Conservation (phyloP, 2,329 filamentous ascomycete species). For the Magnaporthiopsis poae region DNA sequence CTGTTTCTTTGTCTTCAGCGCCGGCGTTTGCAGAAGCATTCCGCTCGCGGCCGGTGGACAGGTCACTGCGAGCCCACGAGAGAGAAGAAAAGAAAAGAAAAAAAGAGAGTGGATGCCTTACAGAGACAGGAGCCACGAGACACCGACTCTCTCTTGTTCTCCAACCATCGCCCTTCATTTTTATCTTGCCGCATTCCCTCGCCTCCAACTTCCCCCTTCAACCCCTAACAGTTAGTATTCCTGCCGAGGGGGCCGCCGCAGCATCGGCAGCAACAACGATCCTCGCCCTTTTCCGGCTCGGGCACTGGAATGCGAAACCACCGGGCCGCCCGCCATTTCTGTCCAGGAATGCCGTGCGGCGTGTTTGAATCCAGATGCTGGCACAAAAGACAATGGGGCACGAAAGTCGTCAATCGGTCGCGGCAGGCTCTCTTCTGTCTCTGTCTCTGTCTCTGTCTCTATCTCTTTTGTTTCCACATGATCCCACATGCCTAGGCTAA, state of each 20-base stretch:
- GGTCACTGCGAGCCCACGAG: background rate
- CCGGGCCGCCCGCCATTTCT: background rate
- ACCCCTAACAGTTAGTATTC: too few relatives aligned
- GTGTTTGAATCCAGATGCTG: background rate
- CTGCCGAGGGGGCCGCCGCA: too few relatives aligned
- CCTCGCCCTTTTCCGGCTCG: background rate
- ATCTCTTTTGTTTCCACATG: background rate
- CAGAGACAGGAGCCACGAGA: background rate
- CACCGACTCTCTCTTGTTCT: background rate
- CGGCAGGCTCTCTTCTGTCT: background rate
- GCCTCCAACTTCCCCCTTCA: background rate
- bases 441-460: too few relatives aligned
- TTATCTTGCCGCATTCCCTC: background rate
- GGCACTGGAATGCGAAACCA: background rate
- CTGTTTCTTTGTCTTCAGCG: slow-evolving; percentile 1
- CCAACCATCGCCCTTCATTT: background rate
- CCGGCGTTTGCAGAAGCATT: slow-evolving; percentile 1
- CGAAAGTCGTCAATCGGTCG: too few relatives aligned
- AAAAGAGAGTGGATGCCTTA: background rate
- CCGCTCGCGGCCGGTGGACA: background rate
- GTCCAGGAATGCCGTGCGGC: background rate
- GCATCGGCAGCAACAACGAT: background rate
- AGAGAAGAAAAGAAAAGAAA: background rate
- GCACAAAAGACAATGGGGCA: background rate
- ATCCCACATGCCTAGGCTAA: background rate